A percentile compares a stretch with the other conserved stretches of the same genome.
Conservation (phyloP, 129 eudicot species). For the Lonicera japonica region DNA sequence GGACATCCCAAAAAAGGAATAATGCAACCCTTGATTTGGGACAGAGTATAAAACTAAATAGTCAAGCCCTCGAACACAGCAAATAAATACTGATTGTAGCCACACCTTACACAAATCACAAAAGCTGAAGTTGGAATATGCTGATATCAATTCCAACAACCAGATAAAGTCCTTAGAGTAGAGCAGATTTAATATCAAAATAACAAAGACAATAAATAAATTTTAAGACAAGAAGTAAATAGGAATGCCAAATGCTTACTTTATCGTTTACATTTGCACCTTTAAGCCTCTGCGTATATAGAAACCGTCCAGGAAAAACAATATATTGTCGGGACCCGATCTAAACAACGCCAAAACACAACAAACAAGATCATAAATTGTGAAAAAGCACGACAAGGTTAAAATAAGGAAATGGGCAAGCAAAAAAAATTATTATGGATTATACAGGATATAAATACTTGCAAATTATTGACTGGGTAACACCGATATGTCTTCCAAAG, state of each 20-base stretch:
- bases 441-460: neutral
- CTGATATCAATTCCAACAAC: neutral
- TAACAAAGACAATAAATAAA: neutral
- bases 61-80: too few species aligned
- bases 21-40: too few species aligned
- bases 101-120: neutral
- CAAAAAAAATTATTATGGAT: neutral
- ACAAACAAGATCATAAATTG: slow-evolving; percentile 1
- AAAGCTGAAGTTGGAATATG: neutral
- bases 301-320: slow-evolving; percentile 81
- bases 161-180: too few species aligned
- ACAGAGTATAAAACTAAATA: too few species aligned
- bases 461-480: neutral
- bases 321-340: slow-evolving; percentile 86
- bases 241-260: slow-evolving; percentile 30
- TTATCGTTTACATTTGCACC: slow-evolving; percentile 85
- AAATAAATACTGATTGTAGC: neutral
- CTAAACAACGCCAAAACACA: slow-evolving; percentile 25
- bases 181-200: neutral
- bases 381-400: neutral
- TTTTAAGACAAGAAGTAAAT: slow-evolving; percentile 6
- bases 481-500: too few species aligned
- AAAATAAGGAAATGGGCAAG: neutral
- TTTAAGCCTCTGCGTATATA: slow-evolving; percentile 80
- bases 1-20: too few species aligned